Evolutionary conservation across 23 red algal species (phyloP).

Genomic region (Pyropia yezoensis): DNA sequence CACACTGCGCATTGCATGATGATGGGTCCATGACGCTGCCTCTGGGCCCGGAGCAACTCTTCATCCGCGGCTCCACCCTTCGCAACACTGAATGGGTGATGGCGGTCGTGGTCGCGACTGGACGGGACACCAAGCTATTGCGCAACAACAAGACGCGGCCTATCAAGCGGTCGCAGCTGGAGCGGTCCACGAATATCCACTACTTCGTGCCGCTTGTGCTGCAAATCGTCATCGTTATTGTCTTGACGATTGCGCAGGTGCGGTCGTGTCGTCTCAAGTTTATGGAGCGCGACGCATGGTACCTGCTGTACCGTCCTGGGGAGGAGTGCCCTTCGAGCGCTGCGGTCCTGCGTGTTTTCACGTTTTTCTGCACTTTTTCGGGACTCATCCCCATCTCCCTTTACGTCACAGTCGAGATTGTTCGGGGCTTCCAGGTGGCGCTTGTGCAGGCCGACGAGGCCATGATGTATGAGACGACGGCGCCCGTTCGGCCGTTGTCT

Average conservation of each 20-base stretch:
- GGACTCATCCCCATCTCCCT: conserved; percentile 77
- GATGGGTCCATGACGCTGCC: conserved; percentile 9
- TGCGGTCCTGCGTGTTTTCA: conserved; percentile 47
- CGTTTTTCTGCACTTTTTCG: conserved; percentile 64
- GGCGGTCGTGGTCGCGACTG: conserved; percentile 73
- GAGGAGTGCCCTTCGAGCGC: conserved; percentile 22
- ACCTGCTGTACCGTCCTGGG: conserved; percentile 15
- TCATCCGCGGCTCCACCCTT: conserved; percentile 64
- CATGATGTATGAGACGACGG: conserved; percentile 30
- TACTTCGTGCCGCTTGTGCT: conserved; percentile 37
- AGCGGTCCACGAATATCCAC: conserved; percentile 50
- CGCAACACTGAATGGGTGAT: conserved; percentile 84
- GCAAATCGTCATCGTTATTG: conserved; percentile 43
- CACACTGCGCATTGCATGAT: background rate
- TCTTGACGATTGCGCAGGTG: conserved; percentile 45
- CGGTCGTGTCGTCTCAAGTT: conserved; percentile 15
- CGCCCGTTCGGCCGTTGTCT: no score
- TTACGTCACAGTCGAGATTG: conserved; percentile 88
- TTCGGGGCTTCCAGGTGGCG: conserved; percentile 67
- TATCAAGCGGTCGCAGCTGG: conserved; percentile 61
- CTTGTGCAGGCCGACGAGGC: conserved; percentile 68
- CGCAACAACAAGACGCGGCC: conserved; percentile 62
- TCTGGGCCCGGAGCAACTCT: conserved; percentile 51
- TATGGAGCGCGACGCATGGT: conserved; percentile 46
- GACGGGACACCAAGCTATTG: conserved; percentile 89